A percentile compares a stretch with the other conserved stretches of the same genome.
These are phyloP conservation scores for Erysimum cheiranthoides DNA, from an alignment of 345 rosid species.

Conservation along the genomic window DNA sequence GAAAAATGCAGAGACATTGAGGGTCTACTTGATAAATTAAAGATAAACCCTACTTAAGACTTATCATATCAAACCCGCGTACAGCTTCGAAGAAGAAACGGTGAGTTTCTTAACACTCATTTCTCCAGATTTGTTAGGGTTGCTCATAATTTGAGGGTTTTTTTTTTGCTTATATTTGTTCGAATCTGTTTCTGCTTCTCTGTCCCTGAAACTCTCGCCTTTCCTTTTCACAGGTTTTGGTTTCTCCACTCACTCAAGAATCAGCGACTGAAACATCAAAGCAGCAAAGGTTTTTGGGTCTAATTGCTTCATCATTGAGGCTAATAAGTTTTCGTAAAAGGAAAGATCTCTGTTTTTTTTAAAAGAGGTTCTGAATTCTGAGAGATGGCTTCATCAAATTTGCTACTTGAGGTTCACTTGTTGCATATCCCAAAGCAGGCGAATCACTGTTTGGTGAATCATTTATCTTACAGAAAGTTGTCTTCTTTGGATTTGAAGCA, in stretches of 20 bases:
- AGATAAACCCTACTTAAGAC: conserved; percentile 39
- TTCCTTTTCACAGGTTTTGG: conserved; percentile 27
- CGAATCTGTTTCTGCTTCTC: not conserved
- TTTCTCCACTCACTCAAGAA: conserved; percentile 17
- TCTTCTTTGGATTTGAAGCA: conserved; percentile 43
- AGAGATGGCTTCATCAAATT: conserved; percentile 59
- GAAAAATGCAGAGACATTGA: not conserved
- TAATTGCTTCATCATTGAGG: not conserved
- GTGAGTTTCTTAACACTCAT: conserved; percentile 35
- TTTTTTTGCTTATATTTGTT: not conserved
- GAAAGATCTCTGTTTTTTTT: conserved; percentile 15
- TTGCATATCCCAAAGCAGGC: conserved; percentile 45
- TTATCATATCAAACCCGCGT: conserved; percentile 32
- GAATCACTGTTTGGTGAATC: conserved; percentile 31
- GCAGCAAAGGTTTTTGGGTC: conserved; percentile 13
- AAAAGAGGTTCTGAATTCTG: conserved; percentile 1
- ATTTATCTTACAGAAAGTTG: conserved; percentile 22
- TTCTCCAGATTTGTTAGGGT: conserved; percentile 27
- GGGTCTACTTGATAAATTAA: conserved; percentile 19
- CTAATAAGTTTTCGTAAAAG: not conserved
- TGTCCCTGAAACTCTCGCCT: not conserved
- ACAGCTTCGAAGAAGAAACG: conserved; percentile 29
- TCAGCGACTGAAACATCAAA: not conserved
- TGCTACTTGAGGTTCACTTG: conserved; percentile 45
- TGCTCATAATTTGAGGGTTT: not conserved